Evolutionary conservation across 306 rosid genomes (phyloP), one percentile per base, ranked within the genome.

Genomic region (Comarum palustre): DNA sequence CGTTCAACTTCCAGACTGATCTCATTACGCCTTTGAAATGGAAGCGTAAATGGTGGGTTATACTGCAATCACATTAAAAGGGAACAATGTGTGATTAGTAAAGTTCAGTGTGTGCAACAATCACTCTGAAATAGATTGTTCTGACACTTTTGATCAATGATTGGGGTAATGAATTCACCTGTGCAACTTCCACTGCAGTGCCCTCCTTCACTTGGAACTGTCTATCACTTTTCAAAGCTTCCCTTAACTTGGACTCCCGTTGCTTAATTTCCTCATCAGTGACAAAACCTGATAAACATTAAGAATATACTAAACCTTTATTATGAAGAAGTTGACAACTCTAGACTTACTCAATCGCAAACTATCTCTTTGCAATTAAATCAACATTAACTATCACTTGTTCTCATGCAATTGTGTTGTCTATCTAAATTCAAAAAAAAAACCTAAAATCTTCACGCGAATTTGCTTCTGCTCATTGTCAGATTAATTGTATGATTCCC

Each of bases 1-100:
- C 86, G 64, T 80, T 87, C 94, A 48, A 94, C 91, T 87, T 91
- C 98, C 82, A 94, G 77, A 50, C 92, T 84, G 76, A 94, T 84
- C 89, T 94, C 98, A 78, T 94, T 94, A 60, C 97, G 96, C 48
- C 96, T 91, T 94, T 91, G 97, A 83, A 94, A 91, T 60, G 98
- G 97, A 82, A 94, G 97, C 8, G 96, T 84, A 75, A 94, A 94
- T 43, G 97, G 98, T 13, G 97, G 98, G 82, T 94, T 94, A 78
- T 89, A 91, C 98, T 94, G 96, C 84, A 91, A 76, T 76, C 42
- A 69, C 63, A 80, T 42, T 48, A 24, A 54, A 38, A 65, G 62
- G 48, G 74, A 6, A 34, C 6, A 7, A 34, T 34, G 39, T 34
- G 39, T 34, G 39, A 34, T 34, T 34, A 34, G 39, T 34, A 34